Evolutionary conservation across 148 eudicot genomes (phyloP), one percentile per base, ranked within the genome.

Genomic region (Arctostaphylos glauca): DNA sequence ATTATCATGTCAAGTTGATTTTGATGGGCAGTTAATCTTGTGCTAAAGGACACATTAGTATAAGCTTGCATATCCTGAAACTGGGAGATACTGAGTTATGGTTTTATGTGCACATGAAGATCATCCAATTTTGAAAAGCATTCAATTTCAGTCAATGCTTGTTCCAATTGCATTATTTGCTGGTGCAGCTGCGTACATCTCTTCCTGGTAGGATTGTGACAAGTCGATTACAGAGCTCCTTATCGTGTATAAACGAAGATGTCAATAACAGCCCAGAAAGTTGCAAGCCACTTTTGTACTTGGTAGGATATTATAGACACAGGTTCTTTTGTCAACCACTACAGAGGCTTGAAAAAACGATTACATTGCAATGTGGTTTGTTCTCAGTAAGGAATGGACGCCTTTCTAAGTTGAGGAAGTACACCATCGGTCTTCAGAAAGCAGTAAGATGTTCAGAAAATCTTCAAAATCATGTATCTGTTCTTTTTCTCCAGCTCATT

Each of bases 131-230:
- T 25, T 19, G n/a, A 71, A 41, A 3, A 18, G 0, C 62, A 38
- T 81, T 31, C 38, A 31, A 31, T 31, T 21, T 19, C 13, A 49
- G 7, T 70, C 19, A 38, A 50, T 67, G 23, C 54, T 15, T 68
- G 19, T 71, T 73, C 13, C 43, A 21, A 78, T 71, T 83, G 78
- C 44, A 67, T 64, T 52, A 58, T 76, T 80, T 84, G 83, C 80
- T 86, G 90, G 90, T 85, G 81, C 83, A 74, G 62, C 84, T 90
- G 49, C 87, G 83, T 68, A 89, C 76, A 72, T 78, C 70, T 79
- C 52, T 62, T 23, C 84, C 64, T 48, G 31, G 71, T 67, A 77
- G 84, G 62, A 81, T 80, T 46, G 31, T 81, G 54, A 77, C 86
- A 82, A 76, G 78, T 85, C 82, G 49, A 77, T 46, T 86, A 9